Base-by-base conservation (phyloP, 108 stramenopile genomes). In the Cylindrotheca closterium region DNA sequence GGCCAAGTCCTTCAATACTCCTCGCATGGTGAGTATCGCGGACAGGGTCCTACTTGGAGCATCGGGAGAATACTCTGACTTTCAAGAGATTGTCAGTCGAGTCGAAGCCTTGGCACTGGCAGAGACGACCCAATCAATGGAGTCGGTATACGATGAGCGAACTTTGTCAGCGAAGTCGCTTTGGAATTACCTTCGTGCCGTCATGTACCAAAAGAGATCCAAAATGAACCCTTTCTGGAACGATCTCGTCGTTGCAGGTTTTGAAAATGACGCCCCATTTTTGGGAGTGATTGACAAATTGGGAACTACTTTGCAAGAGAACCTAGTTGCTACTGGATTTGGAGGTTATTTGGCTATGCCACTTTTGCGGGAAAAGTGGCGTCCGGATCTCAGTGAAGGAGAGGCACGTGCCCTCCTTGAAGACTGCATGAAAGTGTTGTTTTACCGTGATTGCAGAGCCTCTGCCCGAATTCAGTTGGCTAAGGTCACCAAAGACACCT, bases 221-320 rank as follows among this genome's bases (percentile, higher is more conserved):
- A 96, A 96, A 63, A 88, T 96, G 79, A 96, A 99, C 79, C 99
- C 99, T n/a, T 81, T 94, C 47, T 99, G 99, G 99, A 99, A 98
- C 77, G 86, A 95, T 63, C 58, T 99, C 17, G 80, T 98, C 21
- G 87, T 98, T 29, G 97, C 94, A 0, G 97, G 97, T 19, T 85
- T 59, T 37, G 67, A 88, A 22, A 67, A 81, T 25, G 37, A 53
- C 21, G 58, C 63, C 12, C 72, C 94, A 21, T 97, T 98, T 68
- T 88, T 99, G 60, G 99, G 99, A 3, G 79, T 77, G 32, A 90
- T 98, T 15, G 98, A 99, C 79, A 88, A 94, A 77, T 91, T 98
- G 57, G 99, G 99, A 46, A 98, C 98, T 3, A 91, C 96, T 18
- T 94, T 93, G 50, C 90, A 94, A 64, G 97, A 96, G 74, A 86